A percentile compares a stretch with the other conserved stretches of the same genome.
Conservation (phyloP, 78 protist species). For the Capsaspora owczarzaki region DNA sequence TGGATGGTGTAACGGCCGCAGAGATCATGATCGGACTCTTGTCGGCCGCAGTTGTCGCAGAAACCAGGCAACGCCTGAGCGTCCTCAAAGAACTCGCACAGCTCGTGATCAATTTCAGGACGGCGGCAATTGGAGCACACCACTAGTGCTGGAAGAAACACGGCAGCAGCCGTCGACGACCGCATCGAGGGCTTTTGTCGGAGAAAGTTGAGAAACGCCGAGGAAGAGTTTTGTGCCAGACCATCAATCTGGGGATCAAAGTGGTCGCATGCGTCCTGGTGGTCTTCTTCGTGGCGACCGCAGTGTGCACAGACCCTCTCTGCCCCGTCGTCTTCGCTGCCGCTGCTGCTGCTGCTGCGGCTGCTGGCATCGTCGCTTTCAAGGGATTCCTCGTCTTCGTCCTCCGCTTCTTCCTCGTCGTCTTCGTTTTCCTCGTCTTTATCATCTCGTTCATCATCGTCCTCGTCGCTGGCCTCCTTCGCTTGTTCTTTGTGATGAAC, state of each 20-base stretch:
- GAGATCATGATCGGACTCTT: neutral
- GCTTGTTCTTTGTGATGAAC: no score
- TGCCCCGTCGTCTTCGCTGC: no score
- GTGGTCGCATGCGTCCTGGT: neutral
- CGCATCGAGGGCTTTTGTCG: no score
- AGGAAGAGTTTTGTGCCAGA: neutral
- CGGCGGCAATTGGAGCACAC: neutral
- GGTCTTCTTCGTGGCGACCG: neutral
- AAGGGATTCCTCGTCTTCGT: neutral
- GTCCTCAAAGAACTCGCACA: neutral
- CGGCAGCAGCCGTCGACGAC: neutral
- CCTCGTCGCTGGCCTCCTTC: no score
- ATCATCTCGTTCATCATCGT: no score
- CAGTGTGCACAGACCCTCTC: neutral
- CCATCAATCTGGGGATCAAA: neutral
- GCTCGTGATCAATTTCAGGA: neutral
- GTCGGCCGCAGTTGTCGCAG: conserved; percentile 7
- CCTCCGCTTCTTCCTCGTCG: neutral
- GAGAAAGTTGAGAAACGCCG: no score
- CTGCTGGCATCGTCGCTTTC: neutral
- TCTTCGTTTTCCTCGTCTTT: neutral
- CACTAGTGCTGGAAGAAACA: neutral
- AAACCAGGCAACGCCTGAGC: neutral
- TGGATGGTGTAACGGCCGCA: neutral
- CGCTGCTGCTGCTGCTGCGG: no score